These are phyloP conservation scores for Aspergillus sclerotialis DNA, from an alignment of 2,329 filamentous ascomycete genomes.

Conservation along the genomic window DNA sequence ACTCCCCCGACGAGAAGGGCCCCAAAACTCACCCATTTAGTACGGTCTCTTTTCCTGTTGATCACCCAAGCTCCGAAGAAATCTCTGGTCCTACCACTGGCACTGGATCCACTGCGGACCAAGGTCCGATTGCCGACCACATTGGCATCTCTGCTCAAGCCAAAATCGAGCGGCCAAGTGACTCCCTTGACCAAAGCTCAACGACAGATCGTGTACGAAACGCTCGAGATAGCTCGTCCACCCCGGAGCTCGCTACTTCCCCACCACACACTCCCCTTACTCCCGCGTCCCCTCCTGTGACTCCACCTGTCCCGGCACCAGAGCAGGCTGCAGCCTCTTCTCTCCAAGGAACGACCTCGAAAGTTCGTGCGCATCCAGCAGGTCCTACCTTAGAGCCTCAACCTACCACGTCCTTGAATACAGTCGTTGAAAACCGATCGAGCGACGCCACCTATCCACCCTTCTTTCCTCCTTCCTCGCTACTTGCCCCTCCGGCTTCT, in stretches of 20 bases:
- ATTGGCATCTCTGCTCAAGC: neutral
- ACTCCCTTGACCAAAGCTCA: slow-evolving; percentile 1
- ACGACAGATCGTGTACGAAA: slow-evolving; percentile 9
- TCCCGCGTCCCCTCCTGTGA: slow-evolving; percentile 13
- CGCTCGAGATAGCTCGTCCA: slow-evolving; percentile 5
- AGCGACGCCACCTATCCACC: slow-evolving; percentile 8
- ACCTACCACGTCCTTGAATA: slow-evolving; percentile 19
- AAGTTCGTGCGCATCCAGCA: slow-evolving; percentile 8
- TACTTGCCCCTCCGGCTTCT: slow-evolving; percentile 8
- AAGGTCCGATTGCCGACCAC: slow-evolving; percentile 2
- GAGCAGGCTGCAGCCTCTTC: slow-evolving; percentile 16
- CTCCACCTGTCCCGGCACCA: slow-evolving; percentile 13
- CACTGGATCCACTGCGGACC: slow-evolving; percentile 7
- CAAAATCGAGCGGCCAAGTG: neutral
- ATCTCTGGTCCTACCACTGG: slow-evolving; percentile 8
- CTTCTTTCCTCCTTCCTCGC: slow-evolving; percentile 4
- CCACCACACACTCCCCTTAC: slow-evolving; percentile 17
- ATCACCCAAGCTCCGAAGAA: slow-evolving; percentile 10
- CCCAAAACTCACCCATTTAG: slow-evolving; percentile 16
- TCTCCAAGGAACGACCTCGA: slow-evolving; percentile 12
- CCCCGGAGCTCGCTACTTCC: slow-evolving; percentile 14
- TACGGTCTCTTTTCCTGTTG: slow-evolving; percentile 15
- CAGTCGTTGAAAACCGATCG: slow-evolving; percentile 19
- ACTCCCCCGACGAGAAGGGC: slow-evolving; percentile 12
- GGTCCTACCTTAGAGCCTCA: slow-evolving; percentile 12